Conservation (phyloP, 2,329 filamentous ascomycete genomes). For the Aspergillus bombycis region DNA sequence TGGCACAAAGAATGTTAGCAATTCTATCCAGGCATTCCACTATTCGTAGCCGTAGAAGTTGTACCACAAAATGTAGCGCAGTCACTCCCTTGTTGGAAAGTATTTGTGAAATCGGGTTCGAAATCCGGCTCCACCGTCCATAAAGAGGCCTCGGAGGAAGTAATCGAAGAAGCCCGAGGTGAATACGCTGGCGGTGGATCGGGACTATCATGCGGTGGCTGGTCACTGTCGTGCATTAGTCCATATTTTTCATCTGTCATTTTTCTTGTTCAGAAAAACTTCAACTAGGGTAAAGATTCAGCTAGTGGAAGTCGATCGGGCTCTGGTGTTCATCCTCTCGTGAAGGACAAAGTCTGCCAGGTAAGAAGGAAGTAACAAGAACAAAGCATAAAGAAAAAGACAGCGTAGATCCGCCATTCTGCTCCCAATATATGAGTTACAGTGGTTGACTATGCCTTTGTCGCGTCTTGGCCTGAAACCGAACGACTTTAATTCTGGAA, state of each 20-base stretch:
- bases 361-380: neutral
- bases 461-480: neutral
- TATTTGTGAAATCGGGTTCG: neutral
- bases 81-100: neutral
- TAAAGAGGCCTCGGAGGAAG: neutral
- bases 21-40: neutral
- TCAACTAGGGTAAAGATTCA: neutral
- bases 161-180: neutral
- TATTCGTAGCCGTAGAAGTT: neutral
- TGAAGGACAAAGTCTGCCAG: neutral
- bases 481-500: neutral
- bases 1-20: neutral
- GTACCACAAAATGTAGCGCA: neutral
- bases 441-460: neutral
- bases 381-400: neutral
- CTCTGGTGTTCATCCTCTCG: too few species aligned
- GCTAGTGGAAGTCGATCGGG: neutral
- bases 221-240: neutral
- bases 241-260: neutral
- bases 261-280: neutral
- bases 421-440: neutral
- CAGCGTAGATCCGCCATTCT: neutral
- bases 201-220: neutral
- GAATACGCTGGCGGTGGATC: neutral
- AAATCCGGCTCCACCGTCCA: neutral